These are phyloP conservation scores for Periconia sp. DNA, from an alignment of 2,329 filamentous ascomycete genomes.

Conservation along the genomic window DNA sequence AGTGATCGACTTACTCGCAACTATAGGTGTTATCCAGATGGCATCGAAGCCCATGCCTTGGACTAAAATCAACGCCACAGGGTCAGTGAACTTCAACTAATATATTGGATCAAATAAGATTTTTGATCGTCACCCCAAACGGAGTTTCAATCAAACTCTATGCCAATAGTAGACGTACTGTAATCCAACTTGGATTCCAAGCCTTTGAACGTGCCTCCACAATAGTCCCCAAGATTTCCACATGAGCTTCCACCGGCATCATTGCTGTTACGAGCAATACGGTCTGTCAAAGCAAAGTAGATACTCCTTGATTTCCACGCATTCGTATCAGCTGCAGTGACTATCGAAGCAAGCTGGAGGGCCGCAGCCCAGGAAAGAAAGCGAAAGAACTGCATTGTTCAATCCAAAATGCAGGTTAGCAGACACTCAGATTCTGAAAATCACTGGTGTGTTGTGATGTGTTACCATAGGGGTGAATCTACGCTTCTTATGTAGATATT, in stretches of 20 bases:
- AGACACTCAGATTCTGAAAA: background rate
- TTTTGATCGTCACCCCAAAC: too few species aligned
- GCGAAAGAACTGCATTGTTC: background rate
- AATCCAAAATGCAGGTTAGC: background rate
- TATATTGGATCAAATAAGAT: too few species aligned
- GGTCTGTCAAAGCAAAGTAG: constrained; percentile 42
- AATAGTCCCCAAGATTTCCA: constrained; percentile 44
- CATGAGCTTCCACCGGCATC: constrained; percentile 36
- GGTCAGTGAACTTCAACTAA: too few species aligned
- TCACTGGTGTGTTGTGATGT: background rate
- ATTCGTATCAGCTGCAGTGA: constrained; percentile 30
- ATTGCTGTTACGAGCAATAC: constrained; percentile 35
- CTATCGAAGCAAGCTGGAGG: constrained; percentile 20
- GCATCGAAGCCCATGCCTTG: constrained; percentile 53
- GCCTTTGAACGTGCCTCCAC: constrained; percentile 56
- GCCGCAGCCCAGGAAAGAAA: background rate
- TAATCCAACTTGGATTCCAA: constrained; percentile 54
- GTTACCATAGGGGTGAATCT: background rate
- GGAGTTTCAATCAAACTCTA: too few species aligned
- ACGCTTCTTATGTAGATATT: background rate
- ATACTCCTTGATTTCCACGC: constrained; percentile 43
- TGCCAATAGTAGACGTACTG: constrained; percentile 15
- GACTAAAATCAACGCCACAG: constrained; percentile 17
- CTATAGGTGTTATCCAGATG: constrained; percentile 49
- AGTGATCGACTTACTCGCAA: constrained; percentile 30